Evolutionary conservation across 2,329 filamentous ascomycete genomes (phyloP), one percentile per base, ranked within the genome.

Genomic region (Camillea tinctor): DNA sequence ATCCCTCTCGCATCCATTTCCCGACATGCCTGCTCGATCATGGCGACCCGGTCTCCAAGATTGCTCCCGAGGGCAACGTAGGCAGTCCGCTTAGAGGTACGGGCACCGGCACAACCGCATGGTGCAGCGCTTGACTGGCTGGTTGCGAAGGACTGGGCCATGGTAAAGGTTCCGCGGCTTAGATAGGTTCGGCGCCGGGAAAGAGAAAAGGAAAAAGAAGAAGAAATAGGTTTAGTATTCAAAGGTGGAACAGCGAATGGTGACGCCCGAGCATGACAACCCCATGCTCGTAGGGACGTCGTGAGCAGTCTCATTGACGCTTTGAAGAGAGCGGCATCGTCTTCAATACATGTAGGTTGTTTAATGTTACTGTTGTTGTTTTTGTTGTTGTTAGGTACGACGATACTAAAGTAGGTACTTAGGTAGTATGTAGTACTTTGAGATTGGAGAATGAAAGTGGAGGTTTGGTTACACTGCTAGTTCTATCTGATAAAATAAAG

Each of bases 61-160:
- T 99, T 99, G 77, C 93, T 97, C 0, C 95, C 95, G 6, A 99
- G 80, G 7, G 94, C 95, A 69, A 99, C 86, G 73, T 91, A 96
- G 0, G 90, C 92, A 51, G 76, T 82, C 66, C 74, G 77, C 66
- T 71, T 52, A 69, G 48, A 36, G 49, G 54, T 54, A 59, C 59
- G 65, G 57, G 61, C 60, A 60, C 64, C 22, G 51, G 71, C 68
- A 57, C 72, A 71, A 53, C 64, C 66, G 58, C 70, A 68, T 56
- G 57, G 50, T 20, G 58, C 62, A 51, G 67, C 62, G 26, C 62
- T 60, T 4, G 64, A 30, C 22, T 67, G 61, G 44, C 59, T 62
- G 2, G 62, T 49, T 51, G 69, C 60, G 4, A 70, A 63, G 48
- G 62, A 53, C 19, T 63, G 65, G 22, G 68, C 62, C 69, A 70